phyloP scores from a whole-genome alignment of 208 protist genomes.

The Balamuthia mandrillaris region DNA sequence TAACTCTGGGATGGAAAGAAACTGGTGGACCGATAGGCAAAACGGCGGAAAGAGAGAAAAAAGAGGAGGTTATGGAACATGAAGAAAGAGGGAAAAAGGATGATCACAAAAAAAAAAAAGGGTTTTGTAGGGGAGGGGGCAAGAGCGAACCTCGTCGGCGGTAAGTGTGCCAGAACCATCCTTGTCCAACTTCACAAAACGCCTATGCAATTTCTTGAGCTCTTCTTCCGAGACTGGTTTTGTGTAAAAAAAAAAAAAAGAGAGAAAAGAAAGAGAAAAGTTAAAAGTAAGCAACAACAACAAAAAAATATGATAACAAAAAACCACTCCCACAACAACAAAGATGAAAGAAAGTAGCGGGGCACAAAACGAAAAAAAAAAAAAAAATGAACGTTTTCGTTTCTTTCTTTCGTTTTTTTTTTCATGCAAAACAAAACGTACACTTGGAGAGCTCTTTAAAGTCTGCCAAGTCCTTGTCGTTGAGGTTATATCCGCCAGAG shows the following conservation, averaged over 20 bases:
- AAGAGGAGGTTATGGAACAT: conserved; percentile 34
- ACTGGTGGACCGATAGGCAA: conserved; percentile 50
- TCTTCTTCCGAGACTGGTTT: conserved; percentile 67
- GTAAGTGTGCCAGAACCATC: conserved; percentile 68
- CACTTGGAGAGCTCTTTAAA: too few relatives aligned
- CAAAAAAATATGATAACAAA: too few relatives aligned
- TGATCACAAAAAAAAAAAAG: neutral
- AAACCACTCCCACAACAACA: too few relatives aligned
- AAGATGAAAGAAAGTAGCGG: too few relatives aligned
- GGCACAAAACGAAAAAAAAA: too few relatives aligned
- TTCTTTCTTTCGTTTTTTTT: too few relatives aligned
- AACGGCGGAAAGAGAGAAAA: too few relatives aligned
- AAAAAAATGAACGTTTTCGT: too few relatives aligned
- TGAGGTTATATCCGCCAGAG: too few relatives aligned
- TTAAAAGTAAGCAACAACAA: too few relatives aligned
- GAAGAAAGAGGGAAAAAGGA: neutral
- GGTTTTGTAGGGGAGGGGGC: neutral
- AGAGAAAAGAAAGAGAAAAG: neutral
- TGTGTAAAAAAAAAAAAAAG: neutral
- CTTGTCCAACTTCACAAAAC: conserved; percentile 79
- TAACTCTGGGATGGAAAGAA: conserved; percentile 56
- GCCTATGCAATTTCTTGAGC: conserved; percentile 65
- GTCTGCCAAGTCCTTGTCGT: too few relatives aligned
- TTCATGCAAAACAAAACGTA: too few relatives aligned
- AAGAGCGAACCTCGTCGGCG: conserved; percentile 32